Percentiles rank a stretch among this genome's conserved stretches.
These are phyloP conservation scores for Oryza australiensis DNA, from an alignment of 176 grass and related monocot genomes.

Conservation along the genomic window DNA sequence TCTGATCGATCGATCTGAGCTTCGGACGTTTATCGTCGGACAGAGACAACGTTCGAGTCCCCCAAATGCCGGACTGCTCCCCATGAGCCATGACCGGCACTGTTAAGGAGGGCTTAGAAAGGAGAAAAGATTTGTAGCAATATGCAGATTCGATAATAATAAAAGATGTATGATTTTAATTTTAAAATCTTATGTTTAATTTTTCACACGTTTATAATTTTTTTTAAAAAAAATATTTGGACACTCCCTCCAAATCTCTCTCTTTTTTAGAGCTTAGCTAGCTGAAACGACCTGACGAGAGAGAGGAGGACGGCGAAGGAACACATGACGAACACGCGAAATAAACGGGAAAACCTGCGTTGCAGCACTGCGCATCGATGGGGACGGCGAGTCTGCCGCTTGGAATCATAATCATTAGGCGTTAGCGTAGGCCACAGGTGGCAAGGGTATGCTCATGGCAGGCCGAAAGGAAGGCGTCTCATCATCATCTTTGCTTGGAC, in stretches of 20 bases:
- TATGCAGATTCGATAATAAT: too few species aligned
- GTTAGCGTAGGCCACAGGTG: not conserved
- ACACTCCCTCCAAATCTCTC: too few species aligned
- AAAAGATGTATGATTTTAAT: too few species aligned
- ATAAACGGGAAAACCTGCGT: not conserved
- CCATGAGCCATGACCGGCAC: not conserved
- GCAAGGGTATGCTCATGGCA: not conserved
- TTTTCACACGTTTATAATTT: too few species aligned
- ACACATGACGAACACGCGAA: not conserved
- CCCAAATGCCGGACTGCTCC: not conserved
- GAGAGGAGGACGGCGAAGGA: not conserved
- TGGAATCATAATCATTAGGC: conserved; percentile 25
- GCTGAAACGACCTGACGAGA: not conserved
- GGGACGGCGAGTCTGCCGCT: not conserved
- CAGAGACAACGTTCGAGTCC: not conserved
- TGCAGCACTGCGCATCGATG: not conserved
- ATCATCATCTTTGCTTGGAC: conserved; percentile 36
- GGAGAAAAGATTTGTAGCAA: too few species aligned
- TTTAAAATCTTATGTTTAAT: too few species aligned
- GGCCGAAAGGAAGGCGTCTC: not conserved
- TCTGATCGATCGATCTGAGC: not conserved
- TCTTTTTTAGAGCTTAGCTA: too few species aligned
- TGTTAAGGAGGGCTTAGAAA: too few species aligned
- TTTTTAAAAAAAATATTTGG: too few species aligned
- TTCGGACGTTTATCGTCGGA: not conserved